Percentiles rank a stretch among this genome's conserved stretches.
Evolutionary conservation across 345 rosid genomes (phyloP).

Genomic region (Brassica rapa): DNA sequence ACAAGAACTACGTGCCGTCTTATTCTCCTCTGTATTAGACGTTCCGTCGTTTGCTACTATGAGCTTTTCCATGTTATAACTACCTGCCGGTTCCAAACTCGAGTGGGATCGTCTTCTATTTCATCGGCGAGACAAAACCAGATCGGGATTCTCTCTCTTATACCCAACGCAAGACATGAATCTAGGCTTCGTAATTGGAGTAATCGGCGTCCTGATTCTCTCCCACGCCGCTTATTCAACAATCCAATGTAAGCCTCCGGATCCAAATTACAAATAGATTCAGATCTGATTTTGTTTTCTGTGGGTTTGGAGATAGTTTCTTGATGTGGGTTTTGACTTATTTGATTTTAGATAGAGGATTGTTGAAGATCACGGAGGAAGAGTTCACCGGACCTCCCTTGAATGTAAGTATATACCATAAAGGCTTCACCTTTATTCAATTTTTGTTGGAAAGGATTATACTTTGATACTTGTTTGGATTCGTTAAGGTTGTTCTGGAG

Average conservation of each 20-base stretch:
- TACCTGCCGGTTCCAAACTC: slow-evolving; percentile 18
- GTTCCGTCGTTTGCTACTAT: not conserved
- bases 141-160: slow-evolving; percentile 20
- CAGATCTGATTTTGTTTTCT: slow-evolving; percentile 10
- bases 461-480: slow-evolving; percentile 10
- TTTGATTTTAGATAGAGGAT: slow-evolving; percentile 65
- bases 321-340: slow-evolving; percentile 15
- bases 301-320: not conserved
- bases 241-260: slow-evolving; percentile 58
- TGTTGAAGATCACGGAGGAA: slow-evolving; percentile 91
- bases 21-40: not conserved
- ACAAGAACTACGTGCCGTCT: slow-evolving; percentile 20
- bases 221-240: slow-evolving; percentile 92
- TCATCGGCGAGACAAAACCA: slow-evolving; percentile 15
- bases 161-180: slow-evolving; percentile 41
- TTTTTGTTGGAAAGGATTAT: no score
- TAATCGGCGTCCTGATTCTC: slow-evolving; percentile 66
- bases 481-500: slow-evolving; percentile 68
- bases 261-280: not conserved
- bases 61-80: not conserved
- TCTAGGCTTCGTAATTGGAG: slow-evolving; percentile 64
- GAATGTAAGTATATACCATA: slow-evolving; percentile 49
- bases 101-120: slow-evolving; percentile 12
- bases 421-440: slow-evolving; percentile 3
- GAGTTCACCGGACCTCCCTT: slow-evolving; percentile 81